These are phyloP conservation scores for Leptosphaerulina australis DNA, from an alignment of 2,329 filamentous ascomycete genomes.

Conservation along the genomic window DNA sequence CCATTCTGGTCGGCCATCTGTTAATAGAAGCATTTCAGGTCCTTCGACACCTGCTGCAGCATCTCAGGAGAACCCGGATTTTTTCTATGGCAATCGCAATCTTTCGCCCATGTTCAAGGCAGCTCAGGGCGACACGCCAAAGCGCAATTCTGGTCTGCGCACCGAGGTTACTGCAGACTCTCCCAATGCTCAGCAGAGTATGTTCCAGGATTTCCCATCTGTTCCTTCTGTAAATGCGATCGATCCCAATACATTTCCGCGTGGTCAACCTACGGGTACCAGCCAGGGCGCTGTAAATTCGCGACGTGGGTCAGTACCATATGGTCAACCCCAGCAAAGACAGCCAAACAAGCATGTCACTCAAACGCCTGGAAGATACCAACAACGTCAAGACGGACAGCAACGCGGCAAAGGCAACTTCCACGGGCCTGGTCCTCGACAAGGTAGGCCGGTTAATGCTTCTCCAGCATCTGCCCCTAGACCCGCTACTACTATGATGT, in stretches of 20 bases:
- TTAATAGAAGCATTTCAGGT: slow-evolving; percentile 39
- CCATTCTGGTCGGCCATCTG: slow-evolving; percentile 40
- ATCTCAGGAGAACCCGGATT: slow-evolving; percentile 35
- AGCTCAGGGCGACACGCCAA: slow-evolving; percentile 50
- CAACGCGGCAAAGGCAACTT: slow-evolving; percentile 23
- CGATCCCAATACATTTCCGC: slow-evolving; percentile 29
- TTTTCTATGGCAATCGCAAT: slow-evolving; percentile 54
- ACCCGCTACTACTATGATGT: slow-evolving; percentile 36
- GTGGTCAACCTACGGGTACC: slow-evolving; percentile 24
- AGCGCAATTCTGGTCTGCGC: slow-evolving; percentile 52
- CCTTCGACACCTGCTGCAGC: slow-evolving; percentile 42
- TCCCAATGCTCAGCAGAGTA: slow-evolving; percentile 31
- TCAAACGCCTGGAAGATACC: slow-evolving; percentile 33
- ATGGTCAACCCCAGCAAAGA: slow-evolving; percentile 33
- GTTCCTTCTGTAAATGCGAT: slow-evolving; percentile 23
- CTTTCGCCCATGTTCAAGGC: slow-evolving; percentile 58
- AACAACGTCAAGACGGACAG: slow-evolving; percentile 34
- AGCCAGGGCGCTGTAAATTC: slow-evolving; percentile 21
- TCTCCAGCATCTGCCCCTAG: slow-evolving; percentile 28
- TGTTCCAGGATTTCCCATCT: slow-evolving; percentile 35
- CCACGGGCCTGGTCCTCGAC: slow-evolving; percentile 18
- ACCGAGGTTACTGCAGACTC: slow-evolving; percentile 50
- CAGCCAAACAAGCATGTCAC: slow-evolving; percentile 32
- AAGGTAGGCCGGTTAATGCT: slow-evolving; percentile 21
- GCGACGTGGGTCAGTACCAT: slow-evolving; percentile 36